These are phyloP conservation scores for Lactarius hatsudake DNA, from an alignment of 768 basidiomycete genomes.

Conservation along the genomic window DNA sequence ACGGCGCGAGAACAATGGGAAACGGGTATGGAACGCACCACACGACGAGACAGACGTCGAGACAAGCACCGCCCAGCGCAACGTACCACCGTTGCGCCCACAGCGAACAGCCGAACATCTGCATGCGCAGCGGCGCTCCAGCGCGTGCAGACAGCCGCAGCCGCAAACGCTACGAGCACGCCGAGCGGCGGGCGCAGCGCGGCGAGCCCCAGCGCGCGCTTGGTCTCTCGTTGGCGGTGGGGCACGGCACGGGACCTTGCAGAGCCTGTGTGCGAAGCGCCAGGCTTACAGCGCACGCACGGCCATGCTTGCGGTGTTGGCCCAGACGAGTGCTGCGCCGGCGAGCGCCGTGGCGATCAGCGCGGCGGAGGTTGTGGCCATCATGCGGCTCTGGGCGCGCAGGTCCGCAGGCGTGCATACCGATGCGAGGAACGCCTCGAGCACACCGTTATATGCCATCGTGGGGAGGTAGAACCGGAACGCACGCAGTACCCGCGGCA, in stretches of 20 bases:
- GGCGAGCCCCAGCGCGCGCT: background rate
- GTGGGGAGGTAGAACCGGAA: slow-evolving; percentile 91
- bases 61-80: slow-evolving; percentile 29
- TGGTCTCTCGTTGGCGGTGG: background rate
- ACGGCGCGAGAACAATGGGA: background rate
- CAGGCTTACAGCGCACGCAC: slow-evolving; percentile 61
- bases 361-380: slow-evolving; percentile 69
- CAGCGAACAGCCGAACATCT: slow-evolving; percentile 28
- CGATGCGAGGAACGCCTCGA: slow-evolving; percentile 89
- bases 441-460: slow-evolving; percentile 83
- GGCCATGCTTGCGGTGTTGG: slow-evolving; percentile 66
- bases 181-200: slow-evolving; percentile 30
- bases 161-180: slow-evolving; percentile 31
- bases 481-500: slow-evolving; percentile 68
- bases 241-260: slow-evolving; percentile 29
- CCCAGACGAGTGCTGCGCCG: slow-evolving; percentile 67
- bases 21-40: background rate
- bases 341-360: slow-evolving; percentile 57
- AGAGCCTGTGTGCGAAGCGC: slow-evolving; percentile 49
- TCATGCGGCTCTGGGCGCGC: slow-evolving; percentile 72
- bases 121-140: slow-evolving; percentile 29
- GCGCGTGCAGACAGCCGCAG: slow-evolving; percentile 29
- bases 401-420: slow-evolving; percentile 68
- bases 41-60: slow-evolving; percentile 16
- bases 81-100: slow-evolving; percentile 32